These are phyloP conservation scores for Globisporangium nodosum DNA, from an alignment of 352 stramenopile species.

Conservation along the genomic window DNA sequence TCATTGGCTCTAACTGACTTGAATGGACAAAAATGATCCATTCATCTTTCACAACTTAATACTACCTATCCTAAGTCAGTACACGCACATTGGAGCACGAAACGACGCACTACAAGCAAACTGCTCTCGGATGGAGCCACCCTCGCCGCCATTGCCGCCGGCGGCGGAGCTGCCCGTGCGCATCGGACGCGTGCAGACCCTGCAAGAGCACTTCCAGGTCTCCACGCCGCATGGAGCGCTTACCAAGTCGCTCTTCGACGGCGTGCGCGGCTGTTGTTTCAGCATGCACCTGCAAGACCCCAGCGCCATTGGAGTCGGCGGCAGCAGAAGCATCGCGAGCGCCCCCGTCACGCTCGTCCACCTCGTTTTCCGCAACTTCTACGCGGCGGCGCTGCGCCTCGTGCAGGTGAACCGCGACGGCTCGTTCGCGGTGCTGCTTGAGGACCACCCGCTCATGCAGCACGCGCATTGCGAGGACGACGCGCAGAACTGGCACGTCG, in stretches of 20 bases:
- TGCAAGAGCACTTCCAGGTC: conserved; percentile 18
- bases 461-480: conserved; percentile 61
- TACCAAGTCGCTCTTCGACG: conserved; percentile 14
- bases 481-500: conserved; percentile 59
- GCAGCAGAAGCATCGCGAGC: background rate
- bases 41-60: background rate
- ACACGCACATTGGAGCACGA: background rate
- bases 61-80: background rate
- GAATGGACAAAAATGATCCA: background rate
- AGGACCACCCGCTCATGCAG: conserved; percentile 43
- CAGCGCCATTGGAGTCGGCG: background rate
- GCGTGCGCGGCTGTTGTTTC: conserved; percentile 32
- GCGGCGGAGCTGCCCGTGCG: conserved; percentile 18
- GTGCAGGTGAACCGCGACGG: conserved; percentile 44
- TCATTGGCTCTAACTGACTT: conserved; percentile 2
- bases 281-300: conserved; percentile 27
- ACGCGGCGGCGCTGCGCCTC: conserved; percentile 45
- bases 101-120: background rate
- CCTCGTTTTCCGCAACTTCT: conserved; percentile 69
- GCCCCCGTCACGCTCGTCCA: conserved; percentile 12
- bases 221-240: conserved; percentile 5
- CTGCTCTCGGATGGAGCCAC: background rate
- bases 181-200: conserved; percentile 9
- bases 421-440: conserved; percentile 30
- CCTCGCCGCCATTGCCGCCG: background rate